These are phyloP conservation scores for Kodamaea plutei DNA, from an alignment of 1,139 yeast species.

Conservation along the genomic window DNA sequence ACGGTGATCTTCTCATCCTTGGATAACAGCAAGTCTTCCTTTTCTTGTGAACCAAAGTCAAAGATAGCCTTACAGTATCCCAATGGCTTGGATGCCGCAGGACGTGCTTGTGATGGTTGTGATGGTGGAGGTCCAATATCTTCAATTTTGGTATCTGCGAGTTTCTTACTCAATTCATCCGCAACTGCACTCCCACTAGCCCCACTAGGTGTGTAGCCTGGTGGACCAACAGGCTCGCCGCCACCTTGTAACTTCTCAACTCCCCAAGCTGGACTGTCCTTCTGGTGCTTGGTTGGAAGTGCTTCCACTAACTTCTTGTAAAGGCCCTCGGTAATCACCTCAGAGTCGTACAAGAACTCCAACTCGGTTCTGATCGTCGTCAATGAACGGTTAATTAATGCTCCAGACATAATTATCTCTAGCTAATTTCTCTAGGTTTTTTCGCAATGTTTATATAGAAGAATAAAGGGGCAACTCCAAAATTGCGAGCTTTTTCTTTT, in stretches of 20 bases:
- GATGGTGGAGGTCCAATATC: constrained; percentile 17
- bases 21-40: constrained; percentile 62
- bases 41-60: constrained; percentile 65
- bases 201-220: constrained; percentile 9
- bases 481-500: background rate
- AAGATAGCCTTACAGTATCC: constrained; percentile 62
- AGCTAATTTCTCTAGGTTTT: too few relatives aligned
- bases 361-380: constrained; percentile 73
- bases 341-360: constrained; percentile 75
- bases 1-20: constrained; percentile 70
- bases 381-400: constrained; percentile 73
- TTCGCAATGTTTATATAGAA: too few relatives aligned
- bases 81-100: constrained; percentile 23
- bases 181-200: constrained; percentile 5
- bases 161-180: constrained; percentile 18
- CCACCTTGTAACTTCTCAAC: constrained; percentile 31
- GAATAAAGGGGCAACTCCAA: too few relatives aligned
- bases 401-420: constrained; percentile 47
- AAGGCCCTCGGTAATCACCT: constrained; percentile 61
- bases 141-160: constrained; percentile 22
- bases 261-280: constrained; percentile 53
- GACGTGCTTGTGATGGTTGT: constrained; percentile 20
- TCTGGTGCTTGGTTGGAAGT: constrained; percentile 58
- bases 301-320: constrained; percentile 47
- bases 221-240: constrained; percentile 17